Conservation (phyloP, 768 basidiomycete genomes). For the Phlebiopsis gigantea region DNA sequence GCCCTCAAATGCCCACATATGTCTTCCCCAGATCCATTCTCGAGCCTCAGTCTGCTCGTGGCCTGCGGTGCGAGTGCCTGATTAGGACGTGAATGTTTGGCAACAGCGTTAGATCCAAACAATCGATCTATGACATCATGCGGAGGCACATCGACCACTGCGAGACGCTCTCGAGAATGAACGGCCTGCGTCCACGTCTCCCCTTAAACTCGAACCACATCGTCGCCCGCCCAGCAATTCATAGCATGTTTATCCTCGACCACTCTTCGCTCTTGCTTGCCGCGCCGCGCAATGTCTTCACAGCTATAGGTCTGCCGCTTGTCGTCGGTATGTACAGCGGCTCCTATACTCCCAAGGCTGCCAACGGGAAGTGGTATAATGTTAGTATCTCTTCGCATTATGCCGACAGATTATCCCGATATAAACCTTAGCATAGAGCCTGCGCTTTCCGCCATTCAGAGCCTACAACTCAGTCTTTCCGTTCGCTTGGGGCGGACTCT, state of each 20-base stretch:
- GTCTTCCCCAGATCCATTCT: not conserved
- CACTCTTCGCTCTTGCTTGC: slow-evolving; percentile 48
- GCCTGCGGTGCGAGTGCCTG: not conserved
- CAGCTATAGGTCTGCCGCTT: slow-evolving; percentile 56
- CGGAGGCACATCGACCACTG: not conserved
- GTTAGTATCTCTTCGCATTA: slow-evolving; percentile 23
- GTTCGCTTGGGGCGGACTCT: slow-evolving; percentile 51
- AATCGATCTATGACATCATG: slow-evolving; percentile 7
- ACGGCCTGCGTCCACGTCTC: not conserved
- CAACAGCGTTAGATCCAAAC: slow-evolving; percentile 7
- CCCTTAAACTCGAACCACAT: slow-evolving; percentile 1
- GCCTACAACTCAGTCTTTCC: slow-evolving; percentile 52
- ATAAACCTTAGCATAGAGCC: slow-evolving; percentile 28
- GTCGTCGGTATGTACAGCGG: slow-evolving; percentile 51
- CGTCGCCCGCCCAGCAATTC: not conserved
- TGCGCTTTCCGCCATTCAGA: slow-evolving; percentile 45
- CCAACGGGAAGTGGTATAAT: slow-evolving; percentile 53
- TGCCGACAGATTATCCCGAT: not conserved
- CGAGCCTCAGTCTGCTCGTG: not conserved
- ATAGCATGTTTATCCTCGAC: slow-evolving; percentile 32
- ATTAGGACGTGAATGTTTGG: slow-evolving; percentile 2
- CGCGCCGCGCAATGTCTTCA: slow-evolving; percentile 50
- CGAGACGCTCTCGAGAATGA: not conserved
- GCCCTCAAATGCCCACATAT: too few species aligned
- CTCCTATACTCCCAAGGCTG: slow-evolving; percentile 39